These are phyloP conservation scores for Scortechinia acanthostroma DNA, from an alignment of 2,329 filamentous ascomycete species.

Conservation along the genomic window DNA sequence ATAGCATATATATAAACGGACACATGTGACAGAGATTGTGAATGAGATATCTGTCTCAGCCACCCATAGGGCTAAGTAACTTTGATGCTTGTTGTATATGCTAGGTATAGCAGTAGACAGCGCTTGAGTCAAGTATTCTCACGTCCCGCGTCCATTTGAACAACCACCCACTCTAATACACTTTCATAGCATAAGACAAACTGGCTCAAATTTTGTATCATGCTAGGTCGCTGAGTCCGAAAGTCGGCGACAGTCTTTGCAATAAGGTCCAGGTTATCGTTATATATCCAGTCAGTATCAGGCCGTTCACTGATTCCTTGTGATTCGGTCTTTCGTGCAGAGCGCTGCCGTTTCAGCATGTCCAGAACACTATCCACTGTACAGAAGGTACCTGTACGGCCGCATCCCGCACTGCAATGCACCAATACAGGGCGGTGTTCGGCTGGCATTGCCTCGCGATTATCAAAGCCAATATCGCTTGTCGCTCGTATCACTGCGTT, in stretches of 20 bases:
- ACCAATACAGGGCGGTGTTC: slow-evolving; percentile 45
- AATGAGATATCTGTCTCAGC: no score
- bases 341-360: slow-evolving; percentile 55
- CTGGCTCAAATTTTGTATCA: slow-evolving; percentile 61
- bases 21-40: no score
- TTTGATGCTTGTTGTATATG: no score
- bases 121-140: not conserved
- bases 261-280: slow-evolving; percentile 47
- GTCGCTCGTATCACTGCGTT: slow-evolving; percentile 27
- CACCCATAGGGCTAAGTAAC: no score
- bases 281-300: slow-evolving; percentile 31
- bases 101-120: no score
- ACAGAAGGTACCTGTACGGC: slow-evolving; percentile 61
- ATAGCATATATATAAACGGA: no score
- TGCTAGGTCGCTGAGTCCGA: slow-evolving; percentile 51
- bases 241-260: slow-evolving; percentile 59
- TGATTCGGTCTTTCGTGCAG: slow-evolving; percentile 20
- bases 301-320: slow-evolving; percentile 17
- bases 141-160: not conserved
- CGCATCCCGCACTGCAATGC: slow-evolving; percentile 61
- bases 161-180: slow-evolving; percentile 54
- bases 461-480: slow-evolving; percentile 1
- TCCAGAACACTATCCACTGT: slow-evolving; percentile 62
- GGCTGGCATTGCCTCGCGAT: slow-evolving; percentile 21
- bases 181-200: slow-evolving; percentile 64